A percentile compares a stretch with the other conserved stretches of the same genome.
phyloP scores from a whole-genome alignment of 768 basidiomycete genomes.

The Psilocybe tampanensis region DNA sequence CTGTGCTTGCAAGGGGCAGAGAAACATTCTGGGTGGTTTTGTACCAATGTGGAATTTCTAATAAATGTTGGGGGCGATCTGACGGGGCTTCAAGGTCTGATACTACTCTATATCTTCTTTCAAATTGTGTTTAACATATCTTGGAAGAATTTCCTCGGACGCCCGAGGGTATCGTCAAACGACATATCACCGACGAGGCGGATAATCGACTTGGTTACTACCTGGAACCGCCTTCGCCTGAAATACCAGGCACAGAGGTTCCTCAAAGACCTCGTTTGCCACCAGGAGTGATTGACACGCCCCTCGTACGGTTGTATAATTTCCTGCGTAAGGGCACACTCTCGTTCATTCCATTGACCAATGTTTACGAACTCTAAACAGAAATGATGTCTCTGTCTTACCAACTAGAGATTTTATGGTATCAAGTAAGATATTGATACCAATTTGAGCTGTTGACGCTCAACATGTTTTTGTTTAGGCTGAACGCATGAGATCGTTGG shows the following conservation, averaged over 20 bases:
- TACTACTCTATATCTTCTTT: not conserved
- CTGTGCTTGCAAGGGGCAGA: slow-evolving; percentile 74
- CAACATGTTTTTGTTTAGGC: slow-evolving; percentile 44
- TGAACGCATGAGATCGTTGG: slow-evolving; percentile 75
- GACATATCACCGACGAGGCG: slow-evolving; percentile 73
- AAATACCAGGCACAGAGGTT: slow-evolving; percentile 40
- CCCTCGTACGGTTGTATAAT: slow-evolving; percentile 84
- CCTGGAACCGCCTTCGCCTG: slow-evolving; percentile 47
- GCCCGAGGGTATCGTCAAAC: slow-evolving; percentile 63
- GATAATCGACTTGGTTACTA: slow-evolving; percentile 69
- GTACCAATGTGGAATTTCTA: slow-evolving; percentile 75
- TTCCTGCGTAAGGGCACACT: slow-evolving; percentile 71
- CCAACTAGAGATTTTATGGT: slow-evolving; percentile 88
- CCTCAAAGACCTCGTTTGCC: slow-evolving; percentile 56
- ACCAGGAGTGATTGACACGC: slow-evolving; percentile 71
- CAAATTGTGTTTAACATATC: not conserved
- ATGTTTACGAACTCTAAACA: slow-evolving; percentile 27
- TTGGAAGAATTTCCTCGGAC: slow-evolving; percentile 70
- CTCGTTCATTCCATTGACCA: not conserved
- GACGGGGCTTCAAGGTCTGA: slow-evolving; percentile 68
- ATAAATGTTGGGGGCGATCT: slow-evolving; percentile 75
- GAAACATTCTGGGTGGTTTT: slow-evolving; percentile 82
- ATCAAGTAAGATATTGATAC: slow-evolving; percentile 50
- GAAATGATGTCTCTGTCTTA: slow-evolving; percentile 93
- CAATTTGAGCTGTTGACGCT: not conserved